Conservation (phyloP, 306 rosid genomes). For the Prunus mume region DNA sequence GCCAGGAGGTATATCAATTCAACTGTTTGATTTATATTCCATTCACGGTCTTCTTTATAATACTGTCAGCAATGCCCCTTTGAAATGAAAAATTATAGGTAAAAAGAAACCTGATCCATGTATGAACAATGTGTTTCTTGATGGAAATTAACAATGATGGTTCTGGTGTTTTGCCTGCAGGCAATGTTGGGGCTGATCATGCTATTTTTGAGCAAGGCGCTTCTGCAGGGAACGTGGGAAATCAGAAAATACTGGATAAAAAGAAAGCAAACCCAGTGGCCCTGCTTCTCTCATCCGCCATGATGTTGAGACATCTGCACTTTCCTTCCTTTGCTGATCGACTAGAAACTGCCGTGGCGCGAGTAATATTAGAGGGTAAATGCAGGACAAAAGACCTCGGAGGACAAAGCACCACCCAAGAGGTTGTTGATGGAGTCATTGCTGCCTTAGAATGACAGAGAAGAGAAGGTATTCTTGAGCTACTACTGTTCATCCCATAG, state of each 20-base stretch:
- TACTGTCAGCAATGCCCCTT: background rate
- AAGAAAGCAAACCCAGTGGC: slow-evolving; percentile 86
- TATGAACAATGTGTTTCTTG: background rate
- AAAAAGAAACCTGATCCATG: background rate
- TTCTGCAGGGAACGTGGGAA: slow-evolving; percentile 87
- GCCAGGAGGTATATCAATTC: slow-evolving; percentile 67
- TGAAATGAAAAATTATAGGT: background rate
- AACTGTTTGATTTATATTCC: background rate
- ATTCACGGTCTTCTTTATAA: background rate
- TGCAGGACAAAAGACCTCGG: slow-evolving; percentile 74
- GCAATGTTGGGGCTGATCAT: slow-evolving; percentile 79
- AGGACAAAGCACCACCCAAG: slow-evolving; percentile 73
- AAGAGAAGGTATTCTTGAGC: background rate
- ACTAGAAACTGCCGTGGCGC: slow-evolving; percentile 63
- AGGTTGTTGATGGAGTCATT: slow-evolving; percentile 67
- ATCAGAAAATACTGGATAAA: slow-evolving; percentile 38
- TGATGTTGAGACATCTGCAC: slow-evolving; percentile 90
- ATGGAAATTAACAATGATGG: background rate
- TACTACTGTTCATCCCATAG: background rate
- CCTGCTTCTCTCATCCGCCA: slow-evolving; percentile 77
- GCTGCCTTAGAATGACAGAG: slow-evolving; percentile 47
- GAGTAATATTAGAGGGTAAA: slow-evolving; percentile 57
- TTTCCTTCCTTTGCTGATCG: slow-evolving; percentile 80
- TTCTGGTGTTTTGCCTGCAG: slow-evolving; percentile 36
- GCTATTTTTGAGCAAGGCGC: slow-evolving; percentile 93